Percentiles rank a stretch among this genome's conserved stretches.
Evolutionary conservation across 352 stramenopile genomes (phyloP).

Genomic region (Phytopythium ostracodes): DNA sequence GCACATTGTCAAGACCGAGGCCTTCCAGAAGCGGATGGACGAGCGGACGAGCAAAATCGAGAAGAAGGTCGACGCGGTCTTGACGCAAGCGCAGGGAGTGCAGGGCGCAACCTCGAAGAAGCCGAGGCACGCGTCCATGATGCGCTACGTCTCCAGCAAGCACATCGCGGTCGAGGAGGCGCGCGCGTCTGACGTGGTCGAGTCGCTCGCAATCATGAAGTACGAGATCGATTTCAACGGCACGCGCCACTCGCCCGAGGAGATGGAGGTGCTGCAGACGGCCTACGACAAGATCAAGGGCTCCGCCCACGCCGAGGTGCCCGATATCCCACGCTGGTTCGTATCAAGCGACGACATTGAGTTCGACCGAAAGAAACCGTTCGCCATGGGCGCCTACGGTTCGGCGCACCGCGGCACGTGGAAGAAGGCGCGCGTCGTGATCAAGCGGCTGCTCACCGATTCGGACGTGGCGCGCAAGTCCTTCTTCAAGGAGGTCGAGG

Average conservation of each 20-base stretch:
- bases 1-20: slow-evolving; percentile 18
- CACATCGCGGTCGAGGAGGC: slow-evolving; percentile 11
- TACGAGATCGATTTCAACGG: slow-evolving; percentile 17
- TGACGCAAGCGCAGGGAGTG: background rate
- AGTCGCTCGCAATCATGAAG: slow-evolving; percentile 19
- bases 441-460: slow-evolving; percentile 24
- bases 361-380: background rate
- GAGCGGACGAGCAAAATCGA: slow-evolving; percentile 7
- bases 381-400: slow-evolving; percentile 10
- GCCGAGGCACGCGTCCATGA: background rate
- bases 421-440: slow-evolving; percentile 19
- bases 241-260: slow-evolving; percentile 4
- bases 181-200: slow-evolving; percentile 9
- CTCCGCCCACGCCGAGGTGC: slow-evolving; percentile 9
- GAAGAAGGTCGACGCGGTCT: background rate
- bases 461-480: background rate
- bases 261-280: slow-evolving; percentile 12
- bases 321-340: slow-evolving; percentile 18
- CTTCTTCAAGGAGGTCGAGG: slow-evolving; percentile 26
- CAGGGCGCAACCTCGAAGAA: too few species aligned
- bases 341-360: slow-evolving; percentile 16
- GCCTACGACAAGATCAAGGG: slow-evolving; percentile 12
- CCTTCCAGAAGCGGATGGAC: slow-evolving; percentile 5
- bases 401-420: slow-evolving; percentile 19
- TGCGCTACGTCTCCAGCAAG: slow-evolving; percentile 7